A percentile compares a stretch with the other conserved stretches of the same genome.
These are phyloP conservation scores for Sporisorium graminicola DNA, from an alignment of 1,284 basidiomycete genomes.

Conservation along the genomic window DNA sequence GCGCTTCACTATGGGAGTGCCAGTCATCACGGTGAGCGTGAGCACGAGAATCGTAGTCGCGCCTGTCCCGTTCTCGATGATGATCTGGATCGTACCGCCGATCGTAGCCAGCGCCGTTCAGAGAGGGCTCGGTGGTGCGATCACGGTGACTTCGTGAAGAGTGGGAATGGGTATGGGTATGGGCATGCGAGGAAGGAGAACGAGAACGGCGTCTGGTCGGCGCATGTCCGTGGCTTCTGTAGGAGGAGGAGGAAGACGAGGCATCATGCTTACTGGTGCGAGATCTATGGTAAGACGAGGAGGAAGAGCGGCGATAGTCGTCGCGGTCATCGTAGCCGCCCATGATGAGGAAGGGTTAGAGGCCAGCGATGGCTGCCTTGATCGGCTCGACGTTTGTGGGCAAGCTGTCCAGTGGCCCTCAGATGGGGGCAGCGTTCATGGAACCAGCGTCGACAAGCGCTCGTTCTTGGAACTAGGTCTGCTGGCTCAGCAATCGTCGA, in stretches of 20 bases:
- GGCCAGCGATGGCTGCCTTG: neutral
- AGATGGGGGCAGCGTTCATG: neutral
- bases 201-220: slow-evolving; percentile 57
- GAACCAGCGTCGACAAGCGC: neutral
- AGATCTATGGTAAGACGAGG: slow-evolving; percentile 31
- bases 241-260: slow-evolving; percentile 36
- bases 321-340: slow-evolving; percentile 38
- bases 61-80: slow-evolving; percentile 35
- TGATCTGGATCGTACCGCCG: slow-evolving; percentile 21
- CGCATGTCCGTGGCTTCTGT: slow-evolving; percentile 42
- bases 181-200: slow-evolving; percentile 47
- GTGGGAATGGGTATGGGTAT: slow-evolving; percentile 38
- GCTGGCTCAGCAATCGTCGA: neutral
- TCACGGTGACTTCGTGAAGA: slow-evolving; percentile 43
- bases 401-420: neutral
- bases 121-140: slow-evolving; percentile 9
- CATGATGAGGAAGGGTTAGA: slow-evolving; percentile 7
- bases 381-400: too few species aligned
- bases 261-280: slow-evolving; percentile 58
- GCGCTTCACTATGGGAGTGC: neutral
- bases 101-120: slow-evolving; percentile 9
- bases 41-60: slow-evolving; percentile 13
- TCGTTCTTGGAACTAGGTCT: neutral
- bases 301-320: slow-evolving; percentile 27
- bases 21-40: slow-evolving; percentile 4